Evolutionary conservation across 2,329 filamentous ascomycete genomes (phyloP).

Genomic region (Monosporascus sp.): DNA sequence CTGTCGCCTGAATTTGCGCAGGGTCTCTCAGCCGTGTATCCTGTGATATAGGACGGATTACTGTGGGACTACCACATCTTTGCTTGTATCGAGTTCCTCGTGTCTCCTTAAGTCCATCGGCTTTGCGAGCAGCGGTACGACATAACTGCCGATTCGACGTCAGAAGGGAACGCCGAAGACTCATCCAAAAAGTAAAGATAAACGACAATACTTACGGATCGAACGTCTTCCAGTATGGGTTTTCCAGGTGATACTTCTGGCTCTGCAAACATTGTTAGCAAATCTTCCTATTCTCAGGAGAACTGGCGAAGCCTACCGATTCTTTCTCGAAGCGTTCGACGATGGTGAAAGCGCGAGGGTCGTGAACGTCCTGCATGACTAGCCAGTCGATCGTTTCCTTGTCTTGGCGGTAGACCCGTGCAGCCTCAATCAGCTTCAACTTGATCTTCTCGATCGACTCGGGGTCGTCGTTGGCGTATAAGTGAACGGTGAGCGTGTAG

Average conservation of each 20-base stretch:
- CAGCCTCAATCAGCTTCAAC: constrained; percentile 70
- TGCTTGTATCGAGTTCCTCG: constrained; percentile 50
- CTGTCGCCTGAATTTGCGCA: too few species aligned
- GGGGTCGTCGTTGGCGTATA: constrained; percentile 62
- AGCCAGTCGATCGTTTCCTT: constrained; percentile 67
- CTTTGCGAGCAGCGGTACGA: constrained; percentile 60
- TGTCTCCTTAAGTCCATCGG: constrained; percentile 64
- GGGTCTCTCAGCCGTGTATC: too few species aligned
- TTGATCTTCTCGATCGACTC: constrained; percentile 61
- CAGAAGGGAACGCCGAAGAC: not conserved
- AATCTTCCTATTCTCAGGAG: not conserved
- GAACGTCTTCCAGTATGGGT: constrained; percentile 72
- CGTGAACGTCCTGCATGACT: constrained; percentile 69
- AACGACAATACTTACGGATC: constrained; percentile 39
- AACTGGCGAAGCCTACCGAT: constrained; percentile 36
- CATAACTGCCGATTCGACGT: constrained; percentile 38
- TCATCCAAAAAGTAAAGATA: not conserved
- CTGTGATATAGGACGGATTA: not conserved
- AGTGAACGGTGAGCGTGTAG: constrained; percentile 64
- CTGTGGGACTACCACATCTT: not conserved
- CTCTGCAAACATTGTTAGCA: constrained; percentile 26
- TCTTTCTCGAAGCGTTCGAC: constrained; percentile 69
- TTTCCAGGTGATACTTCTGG: constrained; percentile 59
- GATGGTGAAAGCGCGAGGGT: constrained; percentile 66
- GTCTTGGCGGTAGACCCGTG: constrained; percentile 65